Conservation (phyloP, 2,329 filamentous ascomycete species). For the Ceratocystis cubensis region DNA sequence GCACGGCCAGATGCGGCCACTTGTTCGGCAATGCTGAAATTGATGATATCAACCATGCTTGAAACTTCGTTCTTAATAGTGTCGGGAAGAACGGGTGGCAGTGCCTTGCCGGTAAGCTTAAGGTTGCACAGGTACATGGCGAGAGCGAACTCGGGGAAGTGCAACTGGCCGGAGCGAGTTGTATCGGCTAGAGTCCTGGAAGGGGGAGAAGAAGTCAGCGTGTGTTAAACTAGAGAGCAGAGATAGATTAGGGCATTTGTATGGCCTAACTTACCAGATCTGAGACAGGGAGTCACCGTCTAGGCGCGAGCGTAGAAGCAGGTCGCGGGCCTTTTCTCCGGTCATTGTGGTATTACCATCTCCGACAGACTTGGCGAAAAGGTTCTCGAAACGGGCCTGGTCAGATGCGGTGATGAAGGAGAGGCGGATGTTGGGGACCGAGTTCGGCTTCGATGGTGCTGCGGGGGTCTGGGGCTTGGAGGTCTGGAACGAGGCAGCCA, state of each 20-base stretch:
- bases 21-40: constrained; percentile 78
- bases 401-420: constrained; percentile 94
- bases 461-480: constrained; percentile 34
- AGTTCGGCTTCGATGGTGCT: constrained; percentile 45
- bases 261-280: constrained; percentile 56
- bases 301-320: constrained; percentile 77
- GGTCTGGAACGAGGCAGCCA: constrained; percentile 54
- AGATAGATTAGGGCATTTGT: not conserved
- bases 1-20: constrained; percentile 36
- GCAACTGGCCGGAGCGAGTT: constrained; percentile 86
- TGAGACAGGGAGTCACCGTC: constrained; percentile 78
- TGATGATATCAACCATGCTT: constrained; percentile 99
- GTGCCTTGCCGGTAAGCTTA: constrained; percentile 70
- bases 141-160: constrained; percentile 94
- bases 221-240: not conserved
- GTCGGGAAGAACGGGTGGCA: constrained; percentile 66
- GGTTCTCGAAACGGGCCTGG: constrained; percentile 90
- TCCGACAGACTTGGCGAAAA: constrained; percentile 91
- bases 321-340: constrained; percentile 81
- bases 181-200: constrained; percentile 84
- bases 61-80: constrained; percentile 92
- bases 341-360: constrained; percentile 75
- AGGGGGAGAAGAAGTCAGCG: constrained; percentile 8
- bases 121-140: constrained; percentile 98
- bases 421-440: constrained; percentile 85